Evolutionary conservation across 345 rosid genomes (phyloP), one percentile per base, ranked within the genome.

Genomic region (Pistacia atlantica): DNA sequence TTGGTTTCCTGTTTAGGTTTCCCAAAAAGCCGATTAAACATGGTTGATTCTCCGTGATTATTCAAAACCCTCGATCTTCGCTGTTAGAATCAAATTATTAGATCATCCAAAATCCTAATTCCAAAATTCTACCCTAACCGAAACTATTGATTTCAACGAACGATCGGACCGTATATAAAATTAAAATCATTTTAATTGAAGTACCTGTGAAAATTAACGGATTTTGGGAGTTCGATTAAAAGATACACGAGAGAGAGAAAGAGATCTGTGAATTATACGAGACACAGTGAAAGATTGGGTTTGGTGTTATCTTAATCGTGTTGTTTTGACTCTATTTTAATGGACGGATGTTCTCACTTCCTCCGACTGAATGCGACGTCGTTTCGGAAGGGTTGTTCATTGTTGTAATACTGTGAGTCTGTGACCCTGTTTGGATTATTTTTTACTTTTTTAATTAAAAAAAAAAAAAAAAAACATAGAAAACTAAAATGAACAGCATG

Each of bases 11-110:
- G 94, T 83, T 90, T 93, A 65, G 98, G 95, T 85, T 91, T 95
- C 51, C 98, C 98, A 46, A 95, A 95, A 4, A 95, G 81, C 51
- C 98, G 88, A 79, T 70, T 91, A 74, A 93, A 93, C 98, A 95
- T 95, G 84, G 17, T 87, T 80, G 76, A 69, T 75, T 77, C 67
- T 71, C 69, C n/a, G 45, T 69, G 59, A 73, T 66, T 69, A 63
- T 63, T 22, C 11, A 54, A 75, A 84, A 55, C 49, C 74, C 69
- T 42, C 81, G 85, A 86, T 84, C 87, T 79, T 67, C 78, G 61
- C 74, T 69, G 49, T 71, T 54, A 73, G 20, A 71, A 80, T 25
- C 69, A 2, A 46, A 49, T 31, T 17, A 64, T 45, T 20, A 60
- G 77, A 77, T 68, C 49, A 69, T 51, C 58, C 33, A 51, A 82